Evolutionary conservation across 208 protist genomes (phyloP).

Genomic region (Trypanosoma cruzi): DNA sequence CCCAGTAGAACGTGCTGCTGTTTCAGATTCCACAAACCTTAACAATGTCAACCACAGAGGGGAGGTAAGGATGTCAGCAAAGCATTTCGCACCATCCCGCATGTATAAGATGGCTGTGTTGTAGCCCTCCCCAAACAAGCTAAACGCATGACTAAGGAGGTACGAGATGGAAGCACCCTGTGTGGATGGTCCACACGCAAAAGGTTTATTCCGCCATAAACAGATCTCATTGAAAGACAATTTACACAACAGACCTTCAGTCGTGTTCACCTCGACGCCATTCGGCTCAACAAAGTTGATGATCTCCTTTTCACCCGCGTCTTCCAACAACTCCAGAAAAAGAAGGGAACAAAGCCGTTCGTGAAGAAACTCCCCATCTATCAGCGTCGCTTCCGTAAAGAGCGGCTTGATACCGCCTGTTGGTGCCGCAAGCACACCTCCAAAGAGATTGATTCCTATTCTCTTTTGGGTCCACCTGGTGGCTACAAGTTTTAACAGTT

Average conservation of each 20-base stretch:
- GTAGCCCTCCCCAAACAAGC: conserved; percentile 31
- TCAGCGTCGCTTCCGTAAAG: conserved; percentile 14
- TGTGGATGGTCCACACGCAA: too few species aligned
- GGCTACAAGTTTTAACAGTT: background rate
- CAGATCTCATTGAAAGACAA: conserved; percentile 4
- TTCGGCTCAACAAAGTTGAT: background rate
- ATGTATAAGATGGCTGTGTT: conserved; percentile 40
- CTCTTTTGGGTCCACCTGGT: conserved; percentile 3
- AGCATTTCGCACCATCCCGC: background rate
- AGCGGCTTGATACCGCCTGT: conserved; percentile 36
- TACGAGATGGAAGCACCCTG: conserved; percentile 1
- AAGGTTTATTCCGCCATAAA: background rate
- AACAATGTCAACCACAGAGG: conserved; percentile 34
- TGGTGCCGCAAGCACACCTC: conserved; percentile 29
- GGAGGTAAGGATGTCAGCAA: conserved; percentile 25
- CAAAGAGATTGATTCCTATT: conserved; percentile 36
- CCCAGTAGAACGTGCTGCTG: background rate
- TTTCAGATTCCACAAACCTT: conserved; percentile 27
- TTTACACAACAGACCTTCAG: background rate
- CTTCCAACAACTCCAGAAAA: background rate
- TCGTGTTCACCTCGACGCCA: background rate
- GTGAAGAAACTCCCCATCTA: background rate
- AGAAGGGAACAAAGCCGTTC: conserved; percentile 9
- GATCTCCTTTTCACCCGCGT: background rate
- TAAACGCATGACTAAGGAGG: conserved; percentile 22